Evolutionary conservation across 352 stramenopile genomes (phyloP), one percentile per base, ranked within the genome.

Genomic region (Pythium vanterpoolii): DNA sequence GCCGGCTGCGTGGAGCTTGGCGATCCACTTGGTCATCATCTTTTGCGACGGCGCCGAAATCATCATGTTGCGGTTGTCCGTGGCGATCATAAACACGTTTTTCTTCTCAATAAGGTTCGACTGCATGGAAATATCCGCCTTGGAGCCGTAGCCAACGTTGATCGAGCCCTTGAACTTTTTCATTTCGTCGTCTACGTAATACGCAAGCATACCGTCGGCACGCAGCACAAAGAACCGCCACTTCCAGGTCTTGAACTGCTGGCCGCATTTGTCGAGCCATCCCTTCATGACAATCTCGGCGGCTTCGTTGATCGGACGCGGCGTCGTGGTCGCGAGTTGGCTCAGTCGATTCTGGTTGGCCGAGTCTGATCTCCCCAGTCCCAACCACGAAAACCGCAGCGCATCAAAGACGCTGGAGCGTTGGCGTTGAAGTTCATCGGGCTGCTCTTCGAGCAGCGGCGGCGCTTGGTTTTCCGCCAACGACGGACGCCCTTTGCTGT

Each of bases 161-260:
- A 95, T 84, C 18, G 79, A 82, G 3, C 86, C 86, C 40, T 95
- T 95, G 18, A 84, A 69, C 68, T 86, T 90, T 54, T 78, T 80
- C 36, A 86, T 72, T 34, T 80, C 74, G 55, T 91, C 80, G 58
- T 92, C 80, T 1, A 68, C 73, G 57, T 92, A 95, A 56, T 95
- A 95, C 8, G 79, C 85, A 52, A 95, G 71, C 44, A 90, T 76
- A 30, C 86, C 83, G 64, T 94, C 84, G 45, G 86, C 71, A 18
- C 82, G 79, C 42, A 95, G 69, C 47, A 94, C 86, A 53, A 95
- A 95, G 71, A 91, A 94, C 39, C 84, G 82, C 83, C 77, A 92
- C 61, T 95, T 93, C 86, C 86, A 94, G 47, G 86, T 93, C 77
- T 95, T 94, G 66, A 95, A 91, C 55, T 89, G 82, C 66, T 93